Evolutionary conservation across 371 early-diverging fungal species (phyloP).

Genomic region (Mortierella sp.): DNA sequence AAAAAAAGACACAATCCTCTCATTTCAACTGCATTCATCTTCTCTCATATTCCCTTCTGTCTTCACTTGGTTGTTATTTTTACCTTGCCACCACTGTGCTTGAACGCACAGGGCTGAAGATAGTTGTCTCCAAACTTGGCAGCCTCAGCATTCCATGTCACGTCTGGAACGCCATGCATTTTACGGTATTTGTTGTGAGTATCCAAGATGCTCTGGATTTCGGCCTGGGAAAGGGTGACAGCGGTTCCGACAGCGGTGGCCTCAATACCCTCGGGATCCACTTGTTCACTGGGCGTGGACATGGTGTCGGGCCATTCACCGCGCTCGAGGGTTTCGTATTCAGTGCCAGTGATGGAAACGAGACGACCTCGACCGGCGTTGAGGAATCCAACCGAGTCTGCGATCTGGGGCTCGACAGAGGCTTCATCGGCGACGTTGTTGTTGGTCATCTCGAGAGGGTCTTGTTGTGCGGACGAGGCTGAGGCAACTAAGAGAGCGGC

Average conservation of each 20-base stretch:
- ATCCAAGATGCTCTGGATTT: slow-evolving; percentile 34
- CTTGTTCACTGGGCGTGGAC: background rate
- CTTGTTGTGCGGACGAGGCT: background rate
- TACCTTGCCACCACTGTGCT: slow-evolving; percentile 58
- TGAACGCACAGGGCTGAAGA: slow-evolving; percentile 61
- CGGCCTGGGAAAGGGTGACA: background rate
- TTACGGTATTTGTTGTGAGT: slow-evolving; percentile 65
- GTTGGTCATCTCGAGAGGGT: background rate
- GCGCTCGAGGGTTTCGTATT: background rate
- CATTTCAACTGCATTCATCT: background rate
- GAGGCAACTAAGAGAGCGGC: background rate
- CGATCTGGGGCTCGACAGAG: background rate
- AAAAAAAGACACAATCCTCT: background rate
- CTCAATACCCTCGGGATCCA: background rate
- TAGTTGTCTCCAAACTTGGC: slow-evolving; percentile 66
- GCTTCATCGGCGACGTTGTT: background rate
- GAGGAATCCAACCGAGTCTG: background rate
- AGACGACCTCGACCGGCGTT: background rate
- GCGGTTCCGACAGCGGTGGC: slow-evolving; percentile 1
- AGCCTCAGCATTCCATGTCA: slow-evolving; percentile 62
- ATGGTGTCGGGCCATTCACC: background rate
- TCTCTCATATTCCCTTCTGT: too few species aligned
- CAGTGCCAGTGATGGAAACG: background rate
- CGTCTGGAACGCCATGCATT: slow-evolving; percentile 60
- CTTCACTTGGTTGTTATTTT: background rate